Percentiles rank a stretch among this genome's conserved stretches.
These are phyloP conservation scores for Pestalotiopsis sp. DNA, from an alignment of 2,329 filamentous ascomycete species.

Conservation along the genomic window DNA sequence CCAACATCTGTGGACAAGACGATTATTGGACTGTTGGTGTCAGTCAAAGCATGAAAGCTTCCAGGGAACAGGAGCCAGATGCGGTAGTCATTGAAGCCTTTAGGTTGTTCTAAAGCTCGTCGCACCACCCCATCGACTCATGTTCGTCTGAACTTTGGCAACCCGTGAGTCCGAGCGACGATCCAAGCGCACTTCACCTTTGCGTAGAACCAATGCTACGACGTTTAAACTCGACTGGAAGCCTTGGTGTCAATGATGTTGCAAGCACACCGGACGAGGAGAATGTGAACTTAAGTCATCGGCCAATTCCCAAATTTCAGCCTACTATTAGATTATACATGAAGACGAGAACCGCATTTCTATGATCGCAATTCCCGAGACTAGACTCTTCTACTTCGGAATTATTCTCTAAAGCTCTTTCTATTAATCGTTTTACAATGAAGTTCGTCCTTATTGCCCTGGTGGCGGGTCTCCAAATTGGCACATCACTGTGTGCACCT, in stretches of 20 bases:
- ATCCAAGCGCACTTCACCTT: neutral
- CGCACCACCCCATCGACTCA: neutral
- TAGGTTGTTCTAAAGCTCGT: neutral
- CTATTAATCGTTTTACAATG: neutral
- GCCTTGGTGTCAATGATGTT: neutral
- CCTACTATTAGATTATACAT: neutral
- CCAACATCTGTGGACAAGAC: no score
- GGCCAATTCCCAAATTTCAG: no score
- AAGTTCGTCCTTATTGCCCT: neutral
- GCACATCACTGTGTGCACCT: conserved; percentile 9
- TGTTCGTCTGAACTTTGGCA: neutral
- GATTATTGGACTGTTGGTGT: neutral
- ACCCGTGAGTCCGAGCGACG: neutral
- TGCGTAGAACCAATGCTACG: neutral
- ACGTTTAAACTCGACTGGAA: neutral
- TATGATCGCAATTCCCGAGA: neutral
- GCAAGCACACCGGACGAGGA: neutral
- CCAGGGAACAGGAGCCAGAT: neutral
- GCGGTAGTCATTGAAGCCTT: neutral
- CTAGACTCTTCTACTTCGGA: neutral
- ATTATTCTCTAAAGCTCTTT: neutral
- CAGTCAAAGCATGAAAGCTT: neutral
- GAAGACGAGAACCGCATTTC: neutral
- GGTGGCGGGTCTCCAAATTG: conserved; percentile 1
- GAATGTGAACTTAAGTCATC: neutral